Percentiles rank a stretch among this genome's conserved stretches.
These are phyloP conservation scores for Pythium plurisporium DNA, from an alignment of 352 stramenopile genomes.

Conservation along the genomic window DNA sequence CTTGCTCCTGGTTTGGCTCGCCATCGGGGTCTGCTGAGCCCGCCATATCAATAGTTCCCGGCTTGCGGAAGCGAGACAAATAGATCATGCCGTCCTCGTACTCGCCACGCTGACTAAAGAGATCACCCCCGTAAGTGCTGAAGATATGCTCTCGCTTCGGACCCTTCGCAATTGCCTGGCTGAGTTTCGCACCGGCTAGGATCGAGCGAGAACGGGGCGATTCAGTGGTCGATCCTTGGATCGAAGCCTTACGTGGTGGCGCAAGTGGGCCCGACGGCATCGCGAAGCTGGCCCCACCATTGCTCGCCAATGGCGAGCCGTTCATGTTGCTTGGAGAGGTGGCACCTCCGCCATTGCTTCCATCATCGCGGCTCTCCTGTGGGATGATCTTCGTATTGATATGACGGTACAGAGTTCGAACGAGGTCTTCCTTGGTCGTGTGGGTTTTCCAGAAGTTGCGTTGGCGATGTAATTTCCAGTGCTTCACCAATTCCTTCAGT, in stretches of 20 bases:
- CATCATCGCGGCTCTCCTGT: constrained; percentile 47
- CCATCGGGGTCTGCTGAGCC: constrained; percentile 16
- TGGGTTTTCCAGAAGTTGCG: constrained; percentile 90
- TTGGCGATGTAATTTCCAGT: constrained; percentile 88
- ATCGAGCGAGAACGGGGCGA: constrained; percentile 58
- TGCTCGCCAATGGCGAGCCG: background rate
- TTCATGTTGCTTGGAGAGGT: background rate
- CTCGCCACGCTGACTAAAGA: constrained; percentile 81
- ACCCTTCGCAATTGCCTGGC: constrained; percentile 19
- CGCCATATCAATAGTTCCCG: constrained; percentile 25
- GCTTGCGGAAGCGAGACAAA: constrained; percentile 73
- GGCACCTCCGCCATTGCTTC: constrained; percentile 1
- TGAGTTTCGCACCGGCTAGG: constrained; percentile 25
- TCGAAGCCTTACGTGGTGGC: constrained; percentile 31
- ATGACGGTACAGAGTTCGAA: constrained; percentile 77
- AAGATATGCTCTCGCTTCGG: constrained; percentile 52
- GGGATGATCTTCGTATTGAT: constrained; percentile 87
- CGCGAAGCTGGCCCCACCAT: background rate
- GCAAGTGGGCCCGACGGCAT: constrained; percentile 27
- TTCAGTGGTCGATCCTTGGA: constrained; percentile 26
- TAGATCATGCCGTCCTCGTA: constrained; percentile 89
- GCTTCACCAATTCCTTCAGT: constrained; percentile 87
- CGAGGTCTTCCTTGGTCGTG: constrained; percentile 85
- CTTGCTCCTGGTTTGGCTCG: constrained; percentile 38
- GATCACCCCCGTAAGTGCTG: constrained; percentile 59